Percentiles rank a stretch among this genome's conserved stretches.
Conservation (phyloP, 2,329 filamentous ascomycete genomes). For the Ascochyta viciae-villosae region DNA sequence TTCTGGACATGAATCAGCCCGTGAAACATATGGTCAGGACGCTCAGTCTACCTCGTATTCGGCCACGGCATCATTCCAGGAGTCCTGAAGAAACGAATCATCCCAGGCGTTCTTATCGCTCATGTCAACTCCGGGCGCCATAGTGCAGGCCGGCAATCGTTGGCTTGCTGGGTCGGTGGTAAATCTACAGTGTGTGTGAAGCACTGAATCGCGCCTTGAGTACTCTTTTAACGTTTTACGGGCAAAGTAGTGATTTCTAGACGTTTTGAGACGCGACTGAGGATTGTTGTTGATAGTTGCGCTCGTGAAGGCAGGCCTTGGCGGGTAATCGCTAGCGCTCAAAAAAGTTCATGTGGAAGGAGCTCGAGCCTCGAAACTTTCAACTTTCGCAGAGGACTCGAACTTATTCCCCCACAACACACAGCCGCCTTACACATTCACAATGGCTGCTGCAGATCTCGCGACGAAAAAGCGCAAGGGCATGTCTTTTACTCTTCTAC, state of each 20-base stretch:
- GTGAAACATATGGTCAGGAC: slow-evolving; percentile 5
- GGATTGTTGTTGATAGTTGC: background rate
- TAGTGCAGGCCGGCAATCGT: slow-evolving; percentile 7
- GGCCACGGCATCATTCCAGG: slow-evolving; percentile 45
- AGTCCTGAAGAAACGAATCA: slow-evolving; percentile 45
- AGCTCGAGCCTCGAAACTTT: slow-evolving; percentile 45
- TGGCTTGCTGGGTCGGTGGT: background rate
- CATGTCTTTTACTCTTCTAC: slow-evolving; percentile 28
- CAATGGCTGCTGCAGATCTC: slow-evolving; percentile 61
- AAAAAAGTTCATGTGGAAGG: slow-evolving; percentile 39
- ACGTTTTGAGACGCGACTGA: no score
- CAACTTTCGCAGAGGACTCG: slow-evolving; percentile 29
- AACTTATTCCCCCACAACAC: slow-evolving; percentile 14
- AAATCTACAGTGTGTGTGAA: background rate
- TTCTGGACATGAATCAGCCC: slow-evolving; percentile 35
- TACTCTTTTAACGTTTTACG: no score
- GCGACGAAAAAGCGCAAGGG: slow-evolving; percentile 65
- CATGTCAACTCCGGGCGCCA: slow-evolving; percentile 37
- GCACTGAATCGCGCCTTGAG: background rate
- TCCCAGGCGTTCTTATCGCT: slow-evolving; percentile 47
- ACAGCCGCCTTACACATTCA: slow-evolving; percentile 22
- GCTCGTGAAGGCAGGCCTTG: slow-evolving; percentile 19
- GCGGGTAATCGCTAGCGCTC: slow-evolving; percentile 34
- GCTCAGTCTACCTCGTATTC: slow-evolving; percentile 44
- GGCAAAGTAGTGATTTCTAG: no score